These are phyloP conservation scores for Entomortierella parvispora DNA, from an alignment of 192 early-diverging fungal genomes.

Conservation along the genomic window DNA sequence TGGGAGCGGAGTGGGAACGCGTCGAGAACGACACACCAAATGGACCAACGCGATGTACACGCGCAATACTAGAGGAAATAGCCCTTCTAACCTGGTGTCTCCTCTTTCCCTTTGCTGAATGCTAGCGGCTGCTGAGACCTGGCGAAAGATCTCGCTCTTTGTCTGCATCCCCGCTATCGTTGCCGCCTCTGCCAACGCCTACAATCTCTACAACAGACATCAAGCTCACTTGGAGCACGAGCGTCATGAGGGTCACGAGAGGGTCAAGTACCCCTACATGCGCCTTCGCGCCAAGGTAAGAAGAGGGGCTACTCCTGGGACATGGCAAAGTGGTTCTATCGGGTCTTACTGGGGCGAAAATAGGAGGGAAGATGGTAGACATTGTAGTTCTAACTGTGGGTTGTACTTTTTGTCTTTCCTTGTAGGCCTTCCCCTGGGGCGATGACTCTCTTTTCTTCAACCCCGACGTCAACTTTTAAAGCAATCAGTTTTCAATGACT, in stretches of 20 bases:
- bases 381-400: background rate
- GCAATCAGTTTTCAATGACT: too few relatives aligned
- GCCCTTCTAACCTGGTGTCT: background rate
- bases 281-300: constrained; percentile 47
- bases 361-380: too few relatives aligned
- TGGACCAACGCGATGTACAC: too few relatives aligned
- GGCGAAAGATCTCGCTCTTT: constrained; percentile 46
- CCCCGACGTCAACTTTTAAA: constrained; percentile 29
- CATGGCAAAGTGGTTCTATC: background rate
- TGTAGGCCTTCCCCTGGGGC: constrained; percentile 29
- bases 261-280: constrained; percentile 33
- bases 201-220: constrained; percentile 32
- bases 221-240: constrained; percentile 35
- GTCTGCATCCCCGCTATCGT: constrained; percentile 23
- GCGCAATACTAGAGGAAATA: too few relatives aligned
- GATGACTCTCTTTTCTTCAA: constrained; percentile 32
- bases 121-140: constrained; percentile 27
- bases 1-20: too few relatives aligned
- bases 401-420: background rate
- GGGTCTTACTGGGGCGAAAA: background rate
- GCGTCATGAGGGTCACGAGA: constrained; percentile 24
- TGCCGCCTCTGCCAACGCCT: constrained; percentile 23
- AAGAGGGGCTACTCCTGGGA: background rate
- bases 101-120: background rate
- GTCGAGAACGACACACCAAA: too few relatives aligned